Evolutionary conservation across 345 rosid species (phyloP).

Genomic region (Camelina laxa): DNA sequence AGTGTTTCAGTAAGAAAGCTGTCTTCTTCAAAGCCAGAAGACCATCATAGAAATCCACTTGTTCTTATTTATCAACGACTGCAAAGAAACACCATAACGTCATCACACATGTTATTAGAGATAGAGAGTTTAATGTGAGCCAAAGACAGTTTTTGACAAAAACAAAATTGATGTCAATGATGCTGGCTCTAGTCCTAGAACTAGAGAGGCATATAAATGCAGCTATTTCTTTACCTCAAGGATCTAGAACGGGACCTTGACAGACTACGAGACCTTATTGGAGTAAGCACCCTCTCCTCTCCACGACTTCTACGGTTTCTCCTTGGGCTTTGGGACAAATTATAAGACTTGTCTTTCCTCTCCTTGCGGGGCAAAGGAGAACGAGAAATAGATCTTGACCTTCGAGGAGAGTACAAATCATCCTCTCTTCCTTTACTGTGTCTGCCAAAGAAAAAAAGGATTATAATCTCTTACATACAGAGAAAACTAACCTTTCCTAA

Average conservation of each 20-base stretch:
- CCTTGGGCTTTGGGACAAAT: slow-evolving; percentile 56
- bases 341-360: slow-evolving; percentile 47
- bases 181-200: background rate
- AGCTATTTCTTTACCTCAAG: slow-evolving; percentile 50
- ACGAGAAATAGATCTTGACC: slow-evolving; percentile 60
- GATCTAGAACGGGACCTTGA: slow-evolving; percentile 61
- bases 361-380: slow-evolving; percentile 63
- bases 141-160: background rate
- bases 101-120: background rate
- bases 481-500: background rate
- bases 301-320: slow-evolving; percentile 50
- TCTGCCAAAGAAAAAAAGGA: background rate
- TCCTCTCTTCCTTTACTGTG: slow-evolving; percentile 50
- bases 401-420: slow-evolving; percentile 51
- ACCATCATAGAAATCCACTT: background rate
- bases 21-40: background rate
- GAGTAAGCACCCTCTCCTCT: slow-evolving; percentile 51
- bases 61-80: slow-evolving; percentile 28
- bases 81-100: slow-evolving; percentile 21
- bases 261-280: slow-evolving; percentile 50
- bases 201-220: background rate
- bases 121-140: background rate
- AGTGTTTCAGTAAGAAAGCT: background rate
- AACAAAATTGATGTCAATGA: background rate
- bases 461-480: slow-evolving; percentile 22